Evolutionary conservation across 2,329 filamentous ascomycete species (phyloP), one percentile per base, ranked within the genome.

Genomic region (Falciphora oryzae): DNA sequence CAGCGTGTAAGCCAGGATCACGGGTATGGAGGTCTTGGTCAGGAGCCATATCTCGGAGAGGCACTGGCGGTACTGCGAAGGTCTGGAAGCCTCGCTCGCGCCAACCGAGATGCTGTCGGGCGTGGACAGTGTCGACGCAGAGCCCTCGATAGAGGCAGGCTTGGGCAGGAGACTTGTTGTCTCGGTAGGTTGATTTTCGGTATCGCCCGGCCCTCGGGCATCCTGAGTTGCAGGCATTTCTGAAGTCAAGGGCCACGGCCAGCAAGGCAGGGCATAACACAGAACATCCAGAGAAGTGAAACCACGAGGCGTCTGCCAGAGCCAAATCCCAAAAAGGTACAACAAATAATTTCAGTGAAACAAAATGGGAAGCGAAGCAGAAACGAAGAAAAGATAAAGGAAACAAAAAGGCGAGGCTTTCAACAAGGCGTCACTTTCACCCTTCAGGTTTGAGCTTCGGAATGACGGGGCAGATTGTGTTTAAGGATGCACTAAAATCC

Each of bases 1-100:
- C 6, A 96, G 81, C 11, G 89, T 89, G 75, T 96, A 96, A 66
- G 92, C 92, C 53, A 96, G 73, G 66, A 96, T 93, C 3, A 96
- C 89, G 0, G 92, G 91, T 0, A 92, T 74, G 0, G 91, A 91
- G 29, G 86, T 85, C 69, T 85, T 88, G 53, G 90, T 76, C 1
- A 95, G 78, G 8, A 91, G 76, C 79, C 84, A 84, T 69, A 91
- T 87, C 74, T 95, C 91, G 29, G 72, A 66, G 4, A 82, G 68
- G 78, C 79, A 82, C 71, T 69, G 66, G 56, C 66, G 65, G 61
- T 65, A 64, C 10, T 59, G 29, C 27, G 62, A n/a, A 8, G 44
- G 22, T 4, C 18, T 11, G 18, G 14, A 22, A 44, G 16, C 14
- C 38, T 44, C 38, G 38, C 38, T 22, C 38, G 38, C 4, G 44